Percentiles rank a stretch among this genome's conserved stretches.
Evolutionary conservation across 768 basidiomycete genomes (phyloP).

Genomic region (Cystobasidium tubakii): DNA sequence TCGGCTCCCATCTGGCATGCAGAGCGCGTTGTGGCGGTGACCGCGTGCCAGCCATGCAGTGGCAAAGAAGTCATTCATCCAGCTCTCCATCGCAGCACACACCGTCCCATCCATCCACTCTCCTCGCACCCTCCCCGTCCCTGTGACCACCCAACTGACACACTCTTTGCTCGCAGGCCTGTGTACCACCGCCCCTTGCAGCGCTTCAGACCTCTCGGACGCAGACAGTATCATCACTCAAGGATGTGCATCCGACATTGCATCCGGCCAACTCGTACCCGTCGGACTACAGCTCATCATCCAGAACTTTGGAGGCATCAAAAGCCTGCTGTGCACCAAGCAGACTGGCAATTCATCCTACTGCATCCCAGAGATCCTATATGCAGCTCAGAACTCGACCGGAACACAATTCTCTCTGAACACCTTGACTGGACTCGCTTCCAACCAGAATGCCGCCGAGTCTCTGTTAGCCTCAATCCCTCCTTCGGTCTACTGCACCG

Average conservation of each 20-base stretch:
- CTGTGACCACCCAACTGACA: background rate
- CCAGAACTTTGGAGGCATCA: background rate
- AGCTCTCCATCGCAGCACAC: background rate
- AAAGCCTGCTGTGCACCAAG: slow-evolving; percentile 21
- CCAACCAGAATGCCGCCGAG: background rate
- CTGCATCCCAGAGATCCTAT: slow-evolving; percentile 26
- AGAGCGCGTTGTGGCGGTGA: background rate
- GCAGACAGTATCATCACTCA: background rate
- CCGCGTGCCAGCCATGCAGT: background rate
- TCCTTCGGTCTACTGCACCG: slow-evolving; percentile 10
- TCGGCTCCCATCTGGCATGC: no score
- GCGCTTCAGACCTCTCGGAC: background rate
- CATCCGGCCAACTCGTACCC: background rate
- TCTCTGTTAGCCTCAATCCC: slow-evolving; percentile 9
- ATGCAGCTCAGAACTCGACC: slow-evolving; percentile 27
- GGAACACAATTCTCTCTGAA: slow-evolving; percentile 26
- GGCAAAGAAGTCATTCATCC: background rate
- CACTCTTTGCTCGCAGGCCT: background rate
- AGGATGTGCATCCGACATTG: slow-evolving; percentile 22
- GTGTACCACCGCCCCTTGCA: background rate
- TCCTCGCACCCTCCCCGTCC: no score
- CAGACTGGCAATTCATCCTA: slow-evolving; percentile 10
- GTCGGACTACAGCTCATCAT: slow-evolving; percentile 2
- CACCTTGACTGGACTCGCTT: background rate
- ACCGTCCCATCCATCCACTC: no score